Base-by-base conservation (phyloP, 2,329 filamentous ascomycete genomes). In the Beauveria rudraprayagi region DNA sequence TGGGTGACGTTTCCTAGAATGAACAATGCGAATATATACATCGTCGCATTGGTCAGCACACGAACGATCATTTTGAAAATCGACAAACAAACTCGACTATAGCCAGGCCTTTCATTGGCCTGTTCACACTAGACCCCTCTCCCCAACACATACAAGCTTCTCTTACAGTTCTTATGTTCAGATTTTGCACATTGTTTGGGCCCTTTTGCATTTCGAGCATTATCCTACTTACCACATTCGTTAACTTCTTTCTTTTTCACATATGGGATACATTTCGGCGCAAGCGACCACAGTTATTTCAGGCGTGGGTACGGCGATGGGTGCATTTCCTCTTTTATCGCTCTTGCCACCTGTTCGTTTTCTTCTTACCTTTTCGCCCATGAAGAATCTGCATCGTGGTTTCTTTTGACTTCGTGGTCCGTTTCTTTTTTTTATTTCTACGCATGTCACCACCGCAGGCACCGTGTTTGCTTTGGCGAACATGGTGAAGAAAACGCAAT, bases 1-100 rank as follows among this genome's bases (percentile, higher is more conserved):
- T 87, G 66, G 78, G 84, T 70, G 81, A 80, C 63, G 76, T 70
- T 56, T 67, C 69, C 59, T 62, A 61, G 59, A 44, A 47, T 34
- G 41, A 44, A 34, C 50, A 46, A 44, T 30, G 43, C 22, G 37
- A 60, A 28, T 54, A n/a, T 19, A 26, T 30, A 37, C 34, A 28
- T 40, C 62, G 41, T 14, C 41, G 14, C 17, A 40, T 28, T 54
- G 17, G 24, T 47, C 26, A 28, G n/a, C 16, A 4, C 48, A 24
- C 50, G 41, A 55, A 19, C 50, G 50, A 55, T 16, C 28, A 16
- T 10, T 40, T 37, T 37, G 9, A 17, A 37, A 53, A 22, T 24
- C 30, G 14, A 30, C 40, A 28, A 54, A 16, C 24, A n/a, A 22
- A 46, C 48, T 28, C 41, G 28, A 53, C 22, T 43, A 19, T 24